These are phyloP conservation scores for Narthecium ossifragum DNA, from an alignment of 106 monocot species.

Conservation along the genomic window DNA sequence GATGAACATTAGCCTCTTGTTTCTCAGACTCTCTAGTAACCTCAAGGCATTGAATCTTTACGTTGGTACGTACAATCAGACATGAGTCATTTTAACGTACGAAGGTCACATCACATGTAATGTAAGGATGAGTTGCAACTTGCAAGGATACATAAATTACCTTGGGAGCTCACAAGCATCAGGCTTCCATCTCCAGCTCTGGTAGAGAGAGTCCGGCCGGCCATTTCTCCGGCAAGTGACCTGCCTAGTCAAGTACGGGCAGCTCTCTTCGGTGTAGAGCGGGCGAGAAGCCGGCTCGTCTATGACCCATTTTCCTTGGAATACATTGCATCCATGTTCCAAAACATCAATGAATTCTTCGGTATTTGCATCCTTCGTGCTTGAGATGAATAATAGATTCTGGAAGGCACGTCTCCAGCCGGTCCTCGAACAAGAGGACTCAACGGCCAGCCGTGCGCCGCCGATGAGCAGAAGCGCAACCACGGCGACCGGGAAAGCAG, in stretches of 20 bases:
- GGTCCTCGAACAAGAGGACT: not conserved
- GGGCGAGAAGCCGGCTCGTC: conserved; percentile 12
- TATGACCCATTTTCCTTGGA: conserved; percentile 25
- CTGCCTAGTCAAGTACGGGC: conserved; percentile 28
- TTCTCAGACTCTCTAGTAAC: conserved; percentile 25
- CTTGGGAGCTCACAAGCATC: conserved; percentile 22
- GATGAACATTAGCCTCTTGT: conserved; percentile 41
- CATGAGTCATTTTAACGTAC: not conserved
- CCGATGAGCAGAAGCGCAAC: conserved; percentile 19
- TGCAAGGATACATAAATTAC: not conserved
- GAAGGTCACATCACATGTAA: not conserved
- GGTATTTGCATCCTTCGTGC: not conserved
- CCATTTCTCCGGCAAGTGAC: conserved; percentile 32
- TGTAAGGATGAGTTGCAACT: not conserved
- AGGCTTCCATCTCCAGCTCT: conserved; percentile 35
- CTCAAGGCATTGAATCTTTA: conserved; percentile 18
- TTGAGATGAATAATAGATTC: not conserved
- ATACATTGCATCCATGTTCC: conserved; percentile 20
- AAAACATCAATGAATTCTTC: not conserved
- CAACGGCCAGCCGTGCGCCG: not conserved
- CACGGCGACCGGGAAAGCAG: conserved; percentile 17
- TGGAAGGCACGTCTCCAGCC: not conserved
- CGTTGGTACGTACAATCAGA: not conserved
- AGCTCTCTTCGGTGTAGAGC: conserved; percentile 27
- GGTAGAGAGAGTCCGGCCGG: conserved; percentile 32